phyloP scores from a whole-genome alignment of 768 basidiomycete genomes.

The Rhizopogon sp. region DNA sequence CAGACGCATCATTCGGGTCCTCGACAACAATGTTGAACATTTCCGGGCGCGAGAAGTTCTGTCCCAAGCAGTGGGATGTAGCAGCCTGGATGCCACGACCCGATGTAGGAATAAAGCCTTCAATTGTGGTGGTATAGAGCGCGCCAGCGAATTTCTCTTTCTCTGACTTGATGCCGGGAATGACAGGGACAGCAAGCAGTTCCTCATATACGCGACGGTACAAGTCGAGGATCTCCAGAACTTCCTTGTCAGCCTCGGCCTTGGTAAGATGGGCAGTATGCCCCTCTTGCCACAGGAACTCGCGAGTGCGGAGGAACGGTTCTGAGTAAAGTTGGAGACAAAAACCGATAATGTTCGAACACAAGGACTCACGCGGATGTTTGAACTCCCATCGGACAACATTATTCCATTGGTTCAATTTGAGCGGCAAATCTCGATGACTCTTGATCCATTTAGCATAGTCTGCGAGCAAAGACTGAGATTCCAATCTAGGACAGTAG shows the following conservation, averaged over 20 bases:
- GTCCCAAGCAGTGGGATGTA: slow-evolving; percentile 97
- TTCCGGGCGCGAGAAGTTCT: slow-evolving; percentile 92
- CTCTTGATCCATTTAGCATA: slow-evolving; percentile 99
- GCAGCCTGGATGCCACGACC: slow-evolving; percentile 97
- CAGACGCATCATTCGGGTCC: slow-evolving; percentile 74
- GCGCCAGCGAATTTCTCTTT: slow-evolving; percentile 99
- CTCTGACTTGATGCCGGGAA: slow-evolving; percentile 95
- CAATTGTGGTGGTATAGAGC: slow-evolving; percentile 95
- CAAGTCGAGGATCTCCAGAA: slow-evolving; percentile 89
- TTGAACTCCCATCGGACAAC: slow-evolving; percentile 99
- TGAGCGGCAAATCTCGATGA: slow-evolving; percentile 94
- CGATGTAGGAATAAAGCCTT: slow-evolving; percentile 95
- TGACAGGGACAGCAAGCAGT: slow-evolving; percentile 94
- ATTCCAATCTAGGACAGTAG: background rate
- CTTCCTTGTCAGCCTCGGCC: slow-evolving; percentile 86
- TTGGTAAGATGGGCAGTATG: slow-evolving; percentile 94
- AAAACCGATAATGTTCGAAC: background rate
- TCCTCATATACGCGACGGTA: slow-evolving; percentile 96
- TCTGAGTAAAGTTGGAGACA: slow-evolving; percentile 38
- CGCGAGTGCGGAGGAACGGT: slow-evolving; percentile 97
- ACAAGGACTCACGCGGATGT: slow-evolving; percentile 71
- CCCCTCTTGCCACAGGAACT: slow-evolving; percentile 99
- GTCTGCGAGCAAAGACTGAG: slow-evolving; percentile 41
- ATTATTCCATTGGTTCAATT: slow-evolving; percentile 98
- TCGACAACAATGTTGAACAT: slow-evolving; percentile 99